Evolutionary conservation across 768 basidiomycete species (phyloP), one percentile per base, ranked within the genome.

Genomic region (Calocera cornea): DNA sequence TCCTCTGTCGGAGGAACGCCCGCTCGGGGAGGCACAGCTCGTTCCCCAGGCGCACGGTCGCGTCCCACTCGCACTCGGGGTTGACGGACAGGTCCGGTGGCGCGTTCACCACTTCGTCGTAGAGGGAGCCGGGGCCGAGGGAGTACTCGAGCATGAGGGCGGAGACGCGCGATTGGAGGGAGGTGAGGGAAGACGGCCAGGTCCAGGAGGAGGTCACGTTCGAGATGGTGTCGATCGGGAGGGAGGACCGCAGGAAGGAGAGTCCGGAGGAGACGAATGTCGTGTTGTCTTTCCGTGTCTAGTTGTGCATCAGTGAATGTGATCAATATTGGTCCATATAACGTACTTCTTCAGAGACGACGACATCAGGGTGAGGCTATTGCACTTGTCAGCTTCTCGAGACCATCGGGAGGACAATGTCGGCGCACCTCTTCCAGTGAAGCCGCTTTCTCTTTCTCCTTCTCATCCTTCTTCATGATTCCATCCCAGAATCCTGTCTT

Each of bases 11-110:
- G 22, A 75, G 40, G 64, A 68, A 76, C 1, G 75, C 75, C n/a
- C 71, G 65, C 65, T 76, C 75, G 16, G 68, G 65, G 19, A 72
- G 34, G 31, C 71, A 71, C 3, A 76, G 65, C 33, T 75, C 75
- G n/a, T 70, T 70, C 7, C 75, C 75, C 10, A 75, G 68, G 27
- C 75, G 64, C 1, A 76, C 75, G 5, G 66, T 40, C 0, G 75
- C 75, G 64, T 76, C 75, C 72, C 73, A 76, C 17, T 71, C 68
- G 27, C 71, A 41, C 63, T 76, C 75, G 14, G 75, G 75, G 50
- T 75, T 69, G 16, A 74, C 17, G n/a, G 24, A 34, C 12, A 70
- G 11, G 64, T 75, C 70, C 2, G 68, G 67, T 2, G 69, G 60
- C n/a, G 70, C 70, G 47, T 72, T 65, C 24, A 71, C 70, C 16